phyloP scores from a whole-genome alignment of 2,329 filamentous ascomycete species.

The Hirsutella minnesotensis region DNA sequence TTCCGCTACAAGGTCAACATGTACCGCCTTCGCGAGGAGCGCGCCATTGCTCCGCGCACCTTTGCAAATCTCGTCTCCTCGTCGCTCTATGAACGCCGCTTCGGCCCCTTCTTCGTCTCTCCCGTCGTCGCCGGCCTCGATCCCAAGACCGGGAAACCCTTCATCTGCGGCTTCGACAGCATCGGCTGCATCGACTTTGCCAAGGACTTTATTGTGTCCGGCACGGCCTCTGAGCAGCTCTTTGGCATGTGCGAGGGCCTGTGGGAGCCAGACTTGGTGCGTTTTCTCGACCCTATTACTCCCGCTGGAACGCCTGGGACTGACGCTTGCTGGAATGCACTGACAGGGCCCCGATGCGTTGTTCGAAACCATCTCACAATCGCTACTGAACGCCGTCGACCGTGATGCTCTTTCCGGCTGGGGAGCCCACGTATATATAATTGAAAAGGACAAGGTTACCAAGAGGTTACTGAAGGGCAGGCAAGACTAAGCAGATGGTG shows the following conservation, averaged over 20 bases:
- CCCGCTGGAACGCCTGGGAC: not conserved
- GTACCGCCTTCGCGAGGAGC: constrained; percentile 97
- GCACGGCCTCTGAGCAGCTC: constrained; percentile 91
- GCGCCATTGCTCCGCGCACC: constrained; percentile 85
- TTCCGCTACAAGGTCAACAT: constrained; percentile 99
- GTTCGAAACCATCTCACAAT: constrained; percentile 96
- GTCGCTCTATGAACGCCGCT: constrained; percentile 86
- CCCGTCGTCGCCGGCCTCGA: constrained; percentile 94
- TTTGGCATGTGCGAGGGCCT: constrained; percentile 98
- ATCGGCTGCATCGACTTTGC: constrained; percentile 99
- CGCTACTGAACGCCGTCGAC: constrained; percentile 89
- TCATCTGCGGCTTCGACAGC: constrained; percentile 98
- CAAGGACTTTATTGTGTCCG: constrained; percentile 97
- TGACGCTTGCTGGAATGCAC: not conserved
- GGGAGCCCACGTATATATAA: constrained; percentile 98
- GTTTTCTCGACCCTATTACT: constrained; percentile 19
- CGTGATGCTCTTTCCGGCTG: constrained; percentile 93
- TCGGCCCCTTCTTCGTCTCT: constrained; percentile 92
- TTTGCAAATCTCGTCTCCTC: constrained; percentile 92
- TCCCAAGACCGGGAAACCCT: constrained; percentile 84
- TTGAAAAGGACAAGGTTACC: constrained; percentile 99
- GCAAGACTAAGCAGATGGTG: constrained; percentile 56
- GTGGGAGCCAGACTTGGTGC: constrained; percentile 93
- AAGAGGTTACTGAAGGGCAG: constrained; percentile 96
- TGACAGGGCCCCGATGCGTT: constrained; percentile 78